phyloP scores from a whole-genome alignment of 208 protist genomes.

The Novymonas esmeraldas region DNA sequence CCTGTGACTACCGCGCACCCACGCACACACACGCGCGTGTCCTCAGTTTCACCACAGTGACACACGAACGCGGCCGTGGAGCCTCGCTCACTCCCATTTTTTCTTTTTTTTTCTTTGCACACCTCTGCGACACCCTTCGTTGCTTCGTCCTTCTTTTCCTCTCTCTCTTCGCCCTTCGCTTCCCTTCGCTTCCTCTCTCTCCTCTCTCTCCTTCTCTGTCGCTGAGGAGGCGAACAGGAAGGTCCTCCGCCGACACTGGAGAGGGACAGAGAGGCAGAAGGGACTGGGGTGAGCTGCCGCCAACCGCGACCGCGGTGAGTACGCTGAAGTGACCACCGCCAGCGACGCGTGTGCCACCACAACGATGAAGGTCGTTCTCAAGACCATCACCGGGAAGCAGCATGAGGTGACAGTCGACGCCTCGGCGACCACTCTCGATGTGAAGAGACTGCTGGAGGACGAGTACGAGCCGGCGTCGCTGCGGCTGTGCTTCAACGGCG shows the following conservation, averaged over 20 bases:
- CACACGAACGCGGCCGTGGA: no score
- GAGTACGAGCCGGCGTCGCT: slow-evolving; percentile 75
- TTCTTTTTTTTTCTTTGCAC: no score
- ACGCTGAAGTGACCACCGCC: no score
- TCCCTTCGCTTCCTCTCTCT: background rate
- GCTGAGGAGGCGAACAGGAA: no score
- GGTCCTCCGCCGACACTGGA: background rate
- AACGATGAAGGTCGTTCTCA: slow-evolving; percentile 79
- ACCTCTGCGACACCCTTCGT: no score
- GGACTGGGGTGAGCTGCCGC: no score
- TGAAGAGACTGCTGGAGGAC: slow-evolving; percentile 69
- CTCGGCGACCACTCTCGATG: slow-evolving; percentile 47
- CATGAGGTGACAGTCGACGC: slow-evolving; percentile 55
- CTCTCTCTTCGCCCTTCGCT: background rate
- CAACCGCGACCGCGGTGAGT: no score
- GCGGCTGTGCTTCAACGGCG: slow-evolving; percentile 78
- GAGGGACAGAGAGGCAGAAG: no score
- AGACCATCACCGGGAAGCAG: slow-evolving; percentile 64
- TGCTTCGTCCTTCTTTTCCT: background rate
- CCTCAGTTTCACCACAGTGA: no score
- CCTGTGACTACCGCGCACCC: no score
- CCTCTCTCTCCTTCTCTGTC: background rate
- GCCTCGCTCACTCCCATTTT: no score
- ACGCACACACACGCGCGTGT: no score
- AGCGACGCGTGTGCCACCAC: background rate